These are phyloP conservation scores for Kalmanozyma brasiliensis DNA, from an alignment of 1,284 basidiomycete genomes.

Conservation along the genomic window DNA sequence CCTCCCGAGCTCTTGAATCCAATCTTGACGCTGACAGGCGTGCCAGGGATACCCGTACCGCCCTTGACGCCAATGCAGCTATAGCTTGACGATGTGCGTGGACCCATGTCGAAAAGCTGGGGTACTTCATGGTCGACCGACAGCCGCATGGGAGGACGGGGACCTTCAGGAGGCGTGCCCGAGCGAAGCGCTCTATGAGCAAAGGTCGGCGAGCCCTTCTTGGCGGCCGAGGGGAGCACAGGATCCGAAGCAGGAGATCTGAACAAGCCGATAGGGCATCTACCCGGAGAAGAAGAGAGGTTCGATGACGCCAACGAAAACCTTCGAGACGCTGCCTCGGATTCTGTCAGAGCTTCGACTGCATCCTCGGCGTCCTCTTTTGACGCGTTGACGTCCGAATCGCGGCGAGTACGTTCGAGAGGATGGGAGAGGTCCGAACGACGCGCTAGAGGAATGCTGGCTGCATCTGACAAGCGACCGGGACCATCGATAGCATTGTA, in stretches of 20 bases:
- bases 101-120: conserved; percentile 55
- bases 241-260: conserved; percentile 24
- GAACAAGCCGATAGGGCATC: conserved; percentile 13
- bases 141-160: conserved; percentile 52
- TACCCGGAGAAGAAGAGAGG: conserved; percentile 5
- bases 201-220: conserved; percentile 23
- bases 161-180: conserved; percentile 39
- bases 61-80: conserved; percentile 41
- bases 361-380: conserved; percentile 22
- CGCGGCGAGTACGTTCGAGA: conserved; percentile 18
- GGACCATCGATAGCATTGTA: conserved; percentile 55
- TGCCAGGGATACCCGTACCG: conserved; percentile 36
- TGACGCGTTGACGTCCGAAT: conserved; percentile 3
- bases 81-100: conserved; percentile 51
- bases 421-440: conserved; percentile 28
- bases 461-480: conserved; percentile 30
- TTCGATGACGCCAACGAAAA: conserved; percentile 15
- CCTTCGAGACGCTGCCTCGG: conserved; percentile 9
- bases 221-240: conserved; percentile 15
- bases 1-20: conserved; percentile 55
- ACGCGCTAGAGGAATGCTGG: conserved; percentile 37
- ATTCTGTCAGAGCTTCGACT: neutral
- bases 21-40: conserved; percentile 45
- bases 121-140: conserved; percentile 45
- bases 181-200: conserved; percentile 30